Conservation (phyloP, 2,329 filamentous ascomycete genomes). For the Akanthomyces muscarius region DNA sequence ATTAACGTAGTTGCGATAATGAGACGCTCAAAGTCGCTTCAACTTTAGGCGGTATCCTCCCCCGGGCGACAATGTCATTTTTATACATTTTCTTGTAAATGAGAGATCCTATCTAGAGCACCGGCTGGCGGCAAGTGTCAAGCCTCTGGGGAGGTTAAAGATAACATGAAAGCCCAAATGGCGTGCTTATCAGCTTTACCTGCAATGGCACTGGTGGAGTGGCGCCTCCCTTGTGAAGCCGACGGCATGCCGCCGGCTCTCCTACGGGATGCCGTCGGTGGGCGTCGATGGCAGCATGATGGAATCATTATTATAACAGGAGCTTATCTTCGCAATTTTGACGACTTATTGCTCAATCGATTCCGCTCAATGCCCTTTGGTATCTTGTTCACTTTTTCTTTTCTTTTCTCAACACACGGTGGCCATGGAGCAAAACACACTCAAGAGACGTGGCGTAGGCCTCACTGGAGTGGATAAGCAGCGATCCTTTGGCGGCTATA, state of each 20-base stretch:
- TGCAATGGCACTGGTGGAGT: not conserved
- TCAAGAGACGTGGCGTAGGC: slow-evolving; percentile 28
- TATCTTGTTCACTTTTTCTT: not conserved
- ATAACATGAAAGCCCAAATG: slow-evolving; percentile 25
- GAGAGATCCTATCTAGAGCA: not conserved
- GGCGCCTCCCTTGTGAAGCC: slow-evolving; percentile 17
- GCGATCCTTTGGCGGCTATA: slow-evolving; percentile 27
- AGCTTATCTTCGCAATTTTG: not conserved
- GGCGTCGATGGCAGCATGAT: not conserved
- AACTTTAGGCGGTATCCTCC: not conserved
- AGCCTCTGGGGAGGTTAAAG: slow-evolving; percentile 18
- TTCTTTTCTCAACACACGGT: not conserved
- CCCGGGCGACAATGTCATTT: not conserved
- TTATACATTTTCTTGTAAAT: not conserved
- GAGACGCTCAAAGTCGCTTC: not conserved
- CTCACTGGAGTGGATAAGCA: slow-evolving; percentile 27
- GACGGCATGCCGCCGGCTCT: slow-evolving; percentile 21
- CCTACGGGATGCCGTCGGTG: not conserved
- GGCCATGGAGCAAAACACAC: slow-evolving; percentile 28
- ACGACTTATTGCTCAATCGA: not conserved
- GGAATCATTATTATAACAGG: not conserved
- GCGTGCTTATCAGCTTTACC: slow-evolving; percentile 23
- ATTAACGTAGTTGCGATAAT: not conserved
- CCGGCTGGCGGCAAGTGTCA: not conserved
- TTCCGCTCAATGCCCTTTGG: not conserved